Conservation (phyloP, 768 basidiomycete species). For the Auricularia heimuer region DNA sequence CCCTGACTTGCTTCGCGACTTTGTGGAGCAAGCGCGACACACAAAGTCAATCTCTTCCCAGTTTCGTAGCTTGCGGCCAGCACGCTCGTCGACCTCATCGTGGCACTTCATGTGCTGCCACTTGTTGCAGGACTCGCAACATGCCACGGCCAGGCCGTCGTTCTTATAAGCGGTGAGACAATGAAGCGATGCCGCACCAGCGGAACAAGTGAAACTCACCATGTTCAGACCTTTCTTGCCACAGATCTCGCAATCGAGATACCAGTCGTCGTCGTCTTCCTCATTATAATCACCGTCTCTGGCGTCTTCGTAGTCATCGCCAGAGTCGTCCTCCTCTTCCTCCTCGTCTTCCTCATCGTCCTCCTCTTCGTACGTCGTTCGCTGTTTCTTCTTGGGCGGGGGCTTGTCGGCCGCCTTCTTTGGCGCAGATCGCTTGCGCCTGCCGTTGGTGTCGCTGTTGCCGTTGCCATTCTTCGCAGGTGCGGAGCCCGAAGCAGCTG, state of each 20-base stretch:
- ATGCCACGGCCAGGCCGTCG: constrained; percentile 69
- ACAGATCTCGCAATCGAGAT: constrained; percentile 84
- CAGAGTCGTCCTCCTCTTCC: constrained; percentile 6
- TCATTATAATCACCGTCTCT: neutral
- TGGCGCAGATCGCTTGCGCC: neutral
- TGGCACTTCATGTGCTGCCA: constrained; percentile 92
- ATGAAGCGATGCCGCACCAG: constrained; percentile 2
- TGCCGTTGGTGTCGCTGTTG: neutral
- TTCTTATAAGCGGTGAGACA: constrained; percentile 39
- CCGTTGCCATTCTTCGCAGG: neutral
- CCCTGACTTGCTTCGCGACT: neutral
- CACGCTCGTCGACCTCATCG: constrained; percentile 54
- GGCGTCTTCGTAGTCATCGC: neutral
- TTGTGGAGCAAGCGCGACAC: constrained; percentile 44
- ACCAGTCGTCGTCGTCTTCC: constrained; percentile 57
- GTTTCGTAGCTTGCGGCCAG: constrained; percentile 59
- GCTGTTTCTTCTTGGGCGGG: neutral
- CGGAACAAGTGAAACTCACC: constrained; percentile 32
- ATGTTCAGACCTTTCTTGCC: constrained; percentile 59
- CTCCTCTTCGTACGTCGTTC: neutral
- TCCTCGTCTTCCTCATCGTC: neutral
- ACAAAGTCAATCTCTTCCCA: constrained; percentile 84
- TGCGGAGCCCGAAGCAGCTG: neutral
- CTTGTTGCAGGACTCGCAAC: constrained; percentile 68
- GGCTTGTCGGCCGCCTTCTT: neutral